These are phyloP conservation scores for Debaryomycetaceae sp. DNA, from an alignment of 1,139 yeast species.

Conservation along the genomic window DNA sequence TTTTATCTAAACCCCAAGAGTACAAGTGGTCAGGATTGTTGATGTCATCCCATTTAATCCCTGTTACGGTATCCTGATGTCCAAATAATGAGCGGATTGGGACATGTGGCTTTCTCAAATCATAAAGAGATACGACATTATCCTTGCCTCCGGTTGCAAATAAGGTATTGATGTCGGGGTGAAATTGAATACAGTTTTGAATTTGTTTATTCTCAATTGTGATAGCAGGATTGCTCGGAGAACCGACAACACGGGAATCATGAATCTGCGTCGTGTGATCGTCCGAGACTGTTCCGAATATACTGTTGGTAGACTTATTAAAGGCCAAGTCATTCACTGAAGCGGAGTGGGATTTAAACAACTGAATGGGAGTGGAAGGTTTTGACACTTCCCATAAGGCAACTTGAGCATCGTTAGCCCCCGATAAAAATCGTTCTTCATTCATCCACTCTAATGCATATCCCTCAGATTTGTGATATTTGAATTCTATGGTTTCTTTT, in stretches of 20 bases:
- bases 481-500: slow-evolving; percentile 35
- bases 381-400: slow-evolving; percentile 64
- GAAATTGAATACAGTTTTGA: slow-evolving; percentile 49
- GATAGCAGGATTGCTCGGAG: slow-evolving; percentile 37
- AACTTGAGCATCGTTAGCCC: slow-evolving; percentile 63
- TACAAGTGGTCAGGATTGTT: slow-evolving; percentile 35
- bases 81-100: slow-evolving; percentile 52
- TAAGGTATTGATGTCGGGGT: slow-evolving; percentile 41
- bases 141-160: slow-evolving; percentile 56
- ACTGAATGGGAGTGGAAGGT: slow-evolving; percentile 40
- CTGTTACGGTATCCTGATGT: slow-evolving; percentile 42
- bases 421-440: slow-evolving; percentile 52
- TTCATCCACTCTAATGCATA: slow-evolving; percentile 65
- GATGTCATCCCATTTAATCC: slow-evolving; percentile 34
- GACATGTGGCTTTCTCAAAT: slow-evolving; percentile 42
- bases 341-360: slow-evolving; percentile 45
- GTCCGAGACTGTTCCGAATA: slow-evolving; percentile 74
- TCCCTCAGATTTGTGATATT: slow-evolving; percentile 65
- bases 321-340: slow-evolving; percentile 58
- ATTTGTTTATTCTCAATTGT: slow-evolving; percentile 42
- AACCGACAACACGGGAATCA: slow-evolving; percentile 49
- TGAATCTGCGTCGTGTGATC: slow-evolving; percentile 64
- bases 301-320: slow-evolving; percentile 39
- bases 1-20: slow-evolving; percentile 50
- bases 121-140: slow-evolving; percentile 47